Evolutionary conservation across 805 yeast species (phyloP).

Genomic region (Teunomyces funiuensis): DNA sequence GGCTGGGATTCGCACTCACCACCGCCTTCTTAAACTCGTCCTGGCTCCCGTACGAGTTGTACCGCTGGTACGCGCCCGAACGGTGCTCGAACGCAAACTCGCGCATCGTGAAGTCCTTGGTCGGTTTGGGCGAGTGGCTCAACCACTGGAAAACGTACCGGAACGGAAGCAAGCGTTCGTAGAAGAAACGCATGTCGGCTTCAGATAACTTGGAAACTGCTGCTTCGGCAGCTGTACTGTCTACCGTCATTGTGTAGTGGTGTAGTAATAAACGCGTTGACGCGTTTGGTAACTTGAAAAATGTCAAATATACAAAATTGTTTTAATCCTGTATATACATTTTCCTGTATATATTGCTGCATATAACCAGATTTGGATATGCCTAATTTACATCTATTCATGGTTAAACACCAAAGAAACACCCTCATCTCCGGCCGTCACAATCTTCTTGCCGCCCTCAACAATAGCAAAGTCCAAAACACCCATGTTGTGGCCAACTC

Average conservation of each 20-base stretch:
- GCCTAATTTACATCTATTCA: conserved; percentile 9
- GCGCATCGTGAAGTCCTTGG: conserved; percentile 77
- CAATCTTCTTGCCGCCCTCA: conserved; percentile 63
- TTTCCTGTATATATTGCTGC: not conserved
- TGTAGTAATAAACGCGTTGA: not conserved
- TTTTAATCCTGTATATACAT: not conserved
- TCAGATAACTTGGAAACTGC: conserved; percentile 34
- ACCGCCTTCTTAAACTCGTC: conserved; percentile 82
- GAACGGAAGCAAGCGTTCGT: conserved; percentile 73
- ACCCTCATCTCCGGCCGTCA: conserved; percentile 97
- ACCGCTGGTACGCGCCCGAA: conserved; percentile 87
- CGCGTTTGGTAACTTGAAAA: not conserved
- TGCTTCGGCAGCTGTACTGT: not conserved
- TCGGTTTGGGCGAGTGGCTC: conserved; percentile 77
- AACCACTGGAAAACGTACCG: conserved; percentile 83
- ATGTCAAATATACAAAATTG: not conserved
- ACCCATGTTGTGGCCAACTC: conserved; percentile 94
- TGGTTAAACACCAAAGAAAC: conserved; percentile 70
- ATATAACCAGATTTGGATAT: not conserved
- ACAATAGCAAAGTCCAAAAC: conserved; percentile 79
- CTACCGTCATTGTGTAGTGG: not conserved
- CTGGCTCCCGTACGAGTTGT: conserved; percentile 65
- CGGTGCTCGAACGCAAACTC: conserved; percentile 91
- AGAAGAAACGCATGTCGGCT: conserved; percentile 72
- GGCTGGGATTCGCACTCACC: conserved; percentile 70